phyloP scores from a whole-genome alignment of 2,329 filamentous ascomycete species.

The Penicillium sp. region DNA sequence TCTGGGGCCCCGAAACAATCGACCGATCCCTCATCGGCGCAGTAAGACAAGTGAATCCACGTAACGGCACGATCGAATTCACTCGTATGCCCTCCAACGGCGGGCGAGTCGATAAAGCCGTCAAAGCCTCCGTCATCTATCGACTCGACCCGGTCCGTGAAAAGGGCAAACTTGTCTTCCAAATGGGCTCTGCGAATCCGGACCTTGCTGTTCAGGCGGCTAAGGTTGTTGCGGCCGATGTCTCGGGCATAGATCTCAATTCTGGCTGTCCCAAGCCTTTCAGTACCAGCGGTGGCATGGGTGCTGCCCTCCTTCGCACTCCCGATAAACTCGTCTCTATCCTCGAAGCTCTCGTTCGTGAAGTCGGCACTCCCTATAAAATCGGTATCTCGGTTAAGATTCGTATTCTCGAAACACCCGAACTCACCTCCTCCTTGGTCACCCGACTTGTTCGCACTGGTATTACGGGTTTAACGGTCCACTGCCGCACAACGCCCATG shows the following conservation, averaged over 20 bases:
- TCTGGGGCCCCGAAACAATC: conserved; percentile 97
- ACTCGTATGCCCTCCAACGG: conserved; percentile 75
- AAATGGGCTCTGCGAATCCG: conserved; percentile 86
- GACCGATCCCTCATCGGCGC: conserved; percentile 91
- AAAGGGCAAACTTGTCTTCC: conserved; percentile 77
- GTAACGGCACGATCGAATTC: conserved; percentile 83
- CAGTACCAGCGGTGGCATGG: conserved; percentile 92
- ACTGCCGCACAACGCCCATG: conserved; percentile 97
- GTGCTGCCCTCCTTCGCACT: conserved; percentile 82
- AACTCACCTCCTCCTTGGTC: conserved; percentile 77
- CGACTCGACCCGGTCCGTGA: conserved; percentile 80
- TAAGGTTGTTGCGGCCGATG: conserved; percentile 80
- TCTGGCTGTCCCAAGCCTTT: conserved; percentile 98
- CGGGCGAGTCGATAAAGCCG: conserved; percentile 40
- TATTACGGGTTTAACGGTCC: conserved; percentile 88
- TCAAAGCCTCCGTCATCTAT: conserved; percentile 75
- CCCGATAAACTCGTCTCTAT: conserved; percentile 85
- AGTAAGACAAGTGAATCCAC: conserved; percentile 73
- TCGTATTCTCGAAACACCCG: conserved; percentile 76
- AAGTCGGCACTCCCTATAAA: conserved; percentile 75
- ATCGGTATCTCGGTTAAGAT: conserved; percentile 99
- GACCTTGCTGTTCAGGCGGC: conserved; percentile 83
- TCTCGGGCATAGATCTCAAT: conserved; percentile 94
- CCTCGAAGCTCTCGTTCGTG: conserved; percentile 76
- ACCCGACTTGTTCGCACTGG: conserved; percentile 79